Base-by-base conservation (phyloP, 768 basidiomycete genomes). In the Termitomyces sp. region DNA sequence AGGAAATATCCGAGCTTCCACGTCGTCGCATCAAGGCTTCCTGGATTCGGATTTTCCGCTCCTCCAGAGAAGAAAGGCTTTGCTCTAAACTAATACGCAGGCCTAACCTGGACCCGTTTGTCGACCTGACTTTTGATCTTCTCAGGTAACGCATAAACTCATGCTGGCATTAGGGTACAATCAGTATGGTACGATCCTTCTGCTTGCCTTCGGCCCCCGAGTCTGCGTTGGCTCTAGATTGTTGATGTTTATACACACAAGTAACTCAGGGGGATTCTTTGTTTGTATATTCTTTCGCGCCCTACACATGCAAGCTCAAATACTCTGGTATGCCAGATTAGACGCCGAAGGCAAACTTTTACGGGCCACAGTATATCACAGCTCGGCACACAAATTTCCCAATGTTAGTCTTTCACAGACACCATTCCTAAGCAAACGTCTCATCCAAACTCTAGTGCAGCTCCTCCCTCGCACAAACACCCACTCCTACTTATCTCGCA, bases 11-110 rank as follows among this genome's bases (percentile, higher is more conserved):
- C 84, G 1, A 81, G 76, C 50, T 87, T 88, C 65, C 83, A 87
- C 59, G 82, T 88, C 21, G 82, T 88, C 0, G 81, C 80, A 0
- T 59, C 78, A 35, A 81, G 84, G 61, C 62, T 87, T 16, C 86
- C 85, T 9, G 83, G 83, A 0, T 87, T 69, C 66, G 85, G 83
- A 0, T 87, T 85, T 67, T 86, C 85, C 0, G 77, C 83, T 42
- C 82, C 77, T 0, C 78, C 82, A 0, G 80, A 66, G 48, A 79
- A 79, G 64, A 74, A 74, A 57, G 83, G 84, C 0, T 87, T 86
- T 59, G 63, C 60, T 9, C 34, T 69, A 0, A 58, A 65, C n/a
- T 82, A 86, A 46, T 84, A 80, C 53, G 75, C 75, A 17, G 31
- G 61, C 17, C 75, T 72, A 25, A 72, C 69, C 10, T 54, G 25